phyloP scores from a whole-genome alignment of 1,284 basidiomycete species.

The Melanopsichium pennsylvanicum region DNA sequence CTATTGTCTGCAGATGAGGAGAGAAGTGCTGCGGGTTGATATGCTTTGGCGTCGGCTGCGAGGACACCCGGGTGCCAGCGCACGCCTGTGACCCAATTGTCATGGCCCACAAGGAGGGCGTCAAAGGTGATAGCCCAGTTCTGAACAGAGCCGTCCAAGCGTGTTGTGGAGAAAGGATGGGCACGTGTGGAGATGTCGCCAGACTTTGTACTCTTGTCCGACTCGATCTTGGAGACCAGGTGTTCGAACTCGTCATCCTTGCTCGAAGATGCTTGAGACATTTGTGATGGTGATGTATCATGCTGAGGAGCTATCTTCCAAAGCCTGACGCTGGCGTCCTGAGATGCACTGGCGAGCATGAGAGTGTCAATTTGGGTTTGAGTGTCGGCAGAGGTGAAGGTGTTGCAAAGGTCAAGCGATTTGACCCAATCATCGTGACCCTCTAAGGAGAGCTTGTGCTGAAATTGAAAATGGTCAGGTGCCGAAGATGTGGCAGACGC shows the following conservation, averaged over 20 bases:
- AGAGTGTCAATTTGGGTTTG: constrained; percentile 12
- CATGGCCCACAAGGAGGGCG: constrained; percentile 61
- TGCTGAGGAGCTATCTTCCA: constrained; percentile 49
- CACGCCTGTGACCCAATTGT: constrained; percentile 60
- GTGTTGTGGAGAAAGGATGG: constrained; percentile 18
- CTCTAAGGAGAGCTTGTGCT: constrained; percentile 43
- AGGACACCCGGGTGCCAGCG: constrained; percentile 52
- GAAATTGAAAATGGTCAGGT: constrained; percentile 13
- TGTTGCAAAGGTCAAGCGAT: constrained; percentile 55
- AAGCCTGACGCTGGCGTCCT: constrained; percentile 59
- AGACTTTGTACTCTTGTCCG: constrained; percentile 34
- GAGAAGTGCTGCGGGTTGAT: constrained; percentile 60
- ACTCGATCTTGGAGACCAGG: constrained; percentile 55
- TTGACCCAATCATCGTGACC: constrained; percentile 65
- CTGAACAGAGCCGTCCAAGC: constrained; percentile 8
- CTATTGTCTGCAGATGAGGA: constrained; percentile 61
- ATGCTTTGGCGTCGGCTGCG: background rate
- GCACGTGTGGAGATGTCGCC: constrained; percentile 49
- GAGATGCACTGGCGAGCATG: constrained; percentile 58
- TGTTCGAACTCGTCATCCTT: constrained; percentile 57
- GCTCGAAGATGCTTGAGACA: background rate
- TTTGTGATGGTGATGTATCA: background rate
- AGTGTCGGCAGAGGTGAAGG: constrained; percentile 6
- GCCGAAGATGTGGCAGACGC: constrained; percentile 10
- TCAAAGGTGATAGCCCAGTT: constrained; percentile 58